phyloP scores from a whole-genome alignment of 306 rosid species.

The Cicer pinnatifidum region DNA sequence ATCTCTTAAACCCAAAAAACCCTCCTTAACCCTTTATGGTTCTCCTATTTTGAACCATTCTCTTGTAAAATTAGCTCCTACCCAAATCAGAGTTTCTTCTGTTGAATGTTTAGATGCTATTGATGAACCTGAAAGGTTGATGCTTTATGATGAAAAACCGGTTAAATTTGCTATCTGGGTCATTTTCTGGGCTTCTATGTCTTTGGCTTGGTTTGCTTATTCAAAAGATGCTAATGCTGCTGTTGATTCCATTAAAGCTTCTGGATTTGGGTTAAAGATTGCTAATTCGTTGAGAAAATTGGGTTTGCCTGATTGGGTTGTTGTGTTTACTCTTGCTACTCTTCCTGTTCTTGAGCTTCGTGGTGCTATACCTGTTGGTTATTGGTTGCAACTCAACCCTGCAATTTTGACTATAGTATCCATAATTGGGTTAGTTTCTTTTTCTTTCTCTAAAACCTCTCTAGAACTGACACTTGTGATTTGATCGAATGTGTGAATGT shows the following conservation, averaged over 20 bases:
- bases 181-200: slow-evolving; percentile 76
- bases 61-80: slow-evolving; percentile 37
- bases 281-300: slow-evolving; percentile 67
- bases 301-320: slow-evolving; percentile 81
- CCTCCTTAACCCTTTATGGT: slow-evolving; percentile 38
- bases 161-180: slow-evolving; percentile 69
- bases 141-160: slow-evolving; percentile 56
- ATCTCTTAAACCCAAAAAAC: slow-evolving; percentile 37
- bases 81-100: slow-evolving; percentile 52
- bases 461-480: too few species aligned
- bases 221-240: slow-evolving; percentile 89
- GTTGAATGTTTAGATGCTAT: slow-evolving; percentile 45
- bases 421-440: slow-evolving; percentile 70
- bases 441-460: not conserved
- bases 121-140: slow-evolving; percentile 53
- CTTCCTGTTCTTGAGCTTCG: slow-evolving; percentile 97
- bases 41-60: slow-evolving; percentile 31
- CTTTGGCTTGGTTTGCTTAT: slow-evolving; percentile 81
- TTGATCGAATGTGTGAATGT: too few species aligned
- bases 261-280: slow-evolving; percentile 76
- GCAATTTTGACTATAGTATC: slow-evolving; percentile 59
- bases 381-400: slow-evolving; percentile 89
- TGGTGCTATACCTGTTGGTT: slow-evolving; percentile 95
- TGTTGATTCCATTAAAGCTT: slow-evolving; percentile 80
- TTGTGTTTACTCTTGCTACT: slow-evolving; percentile 82